Evolutionary conservation across 129 eudicot genomes (phyloP).

Genomic region (Centrapalus pauciflorus): DNA sequence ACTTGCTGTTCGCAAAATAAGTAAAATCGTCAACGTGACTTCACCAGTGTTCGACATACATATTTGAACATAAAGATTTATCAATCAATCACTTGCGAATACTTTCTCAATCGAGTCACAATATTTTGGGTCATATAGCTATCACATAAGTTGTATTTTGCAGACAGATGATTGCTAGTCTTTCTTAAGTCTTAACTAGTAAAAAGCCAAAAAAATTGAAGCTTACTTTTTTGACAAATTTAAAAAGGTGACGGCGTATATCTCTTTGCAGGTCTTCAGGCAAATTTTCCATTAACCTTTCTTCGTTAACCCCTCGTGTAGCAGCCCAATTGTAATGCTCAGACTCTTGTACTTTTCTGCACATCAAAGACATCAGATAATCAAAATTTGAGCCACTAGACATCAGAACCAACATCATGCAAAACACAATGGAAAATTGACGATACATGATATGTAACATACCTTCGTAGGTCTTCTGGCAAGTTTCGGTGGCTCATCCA

Average conservation of each 20-base stretch:
- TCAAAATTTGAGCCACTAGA: background rate
- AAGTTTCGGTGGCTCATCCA: slow-evolving; percentile 94
- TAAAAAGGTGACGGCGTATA: slow-evolving; percentile 59
- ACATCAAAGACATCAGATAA: background rate
- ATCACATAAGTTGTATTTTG: background rate
- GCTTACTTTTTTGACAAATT: slow-evolving; percentile 50
- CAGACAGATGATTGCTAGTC: background rate
- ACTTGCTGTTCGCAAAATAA: too few species aligned
- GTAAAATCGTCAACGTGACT: too few species aligned
- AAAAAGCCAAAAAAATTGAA: background rate
- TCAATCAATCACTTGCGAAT: too few species aligned
- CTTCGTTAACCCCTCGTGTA: slow-evolving; percentile 63
- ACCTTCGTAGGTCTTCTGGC: slow-evolving; percentile 68
- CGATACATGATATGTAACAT: too few species aligned
- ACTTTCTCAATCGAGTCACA: too few species aligned
- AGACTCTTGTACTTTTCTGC: slow-evolving; percentile 55
- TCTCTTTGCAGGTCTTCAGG: slow-evolving; percentile 74
- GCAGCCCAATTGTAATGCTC: slow-evolving; percentile 68
- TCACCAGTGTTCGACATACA: too few species aligned
- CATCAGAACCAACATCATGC: background rate
- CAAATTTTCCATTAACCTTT: slow-evolving; percentile 46
- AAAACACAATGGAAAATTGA: background rate
- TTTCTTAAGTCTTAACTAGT: too few species aligned
- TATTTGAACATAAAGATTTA: too few species aligned
- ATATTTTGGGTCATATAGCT: background rate